A percentile compares a stretch with the other conserved stretches of the same genome.
Conservation (phyloP, 192 early-diverging fungal species). For the Backusella psychrophila region DNA sequence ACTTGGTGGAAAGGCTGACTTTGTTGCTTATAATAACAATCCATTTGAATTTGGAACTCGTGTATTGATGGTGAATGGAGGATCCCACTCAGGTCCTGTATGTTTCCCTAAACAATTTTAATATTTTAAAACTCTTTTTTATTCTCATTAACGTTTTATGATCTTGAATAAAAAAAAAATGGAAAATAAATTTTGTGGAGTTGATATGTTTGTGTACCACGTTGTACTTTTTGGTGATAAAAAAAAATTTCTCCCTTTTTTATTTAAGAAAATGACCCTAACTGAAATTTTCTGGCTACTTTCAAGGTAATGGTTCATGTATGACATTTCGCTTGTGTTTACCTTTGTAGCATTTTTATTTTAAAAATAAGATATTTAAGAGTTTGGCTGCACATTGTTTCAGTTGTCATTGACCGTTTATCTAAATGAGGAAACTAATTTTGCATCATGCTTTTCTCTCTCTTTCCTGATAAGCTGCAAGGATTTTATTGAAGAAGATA, state of each 20-base stretch:
- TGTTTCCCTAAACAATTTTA: conserved; percentile 15
- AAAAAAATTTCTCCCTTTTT: not conserved
- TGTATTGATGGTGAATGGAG: conserved; percentile 59
- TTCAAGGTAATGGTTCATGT: not conserved
- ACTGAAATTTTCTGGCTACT: not conserved
- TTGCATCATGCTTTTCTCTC: not conserved
- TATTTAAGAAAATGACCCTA: not conserved
- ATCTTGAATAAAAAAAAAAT: not conserved
- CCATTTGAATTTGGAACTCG: conserved; percentile 66
- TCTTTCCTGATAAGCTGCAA: not conserved
- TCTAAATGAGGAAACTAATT: not conserved
- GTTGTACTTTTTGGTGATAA: not conserved
- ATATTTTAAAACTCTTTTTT: not conserved
- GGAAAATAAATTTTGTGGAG: not conserved
- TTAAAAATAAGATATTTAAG: not conserved
- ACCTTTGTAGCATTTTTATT: not conserved
- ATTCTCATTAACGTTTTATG: not conserved
- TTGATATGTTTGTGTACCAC: not conserved
- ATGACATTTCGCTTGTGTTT: not conserved
- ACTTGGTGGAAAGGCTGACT: conserved; percentile 37
- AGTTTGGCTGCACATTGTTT: not conserved
- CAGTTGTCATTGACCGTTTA: not conserved
- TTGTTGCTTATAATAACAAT: conserved; percentile 66
- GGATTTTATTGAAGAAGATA: not conserved
- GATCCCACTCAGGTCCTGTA: conserved; percentile 34